A percentile compares a stretch with the other conserved stretches of the same genome.
Conservation (phyloP, 495 filamentous ascomycete genomes). For the Penicillium pancosmium region DNA sequence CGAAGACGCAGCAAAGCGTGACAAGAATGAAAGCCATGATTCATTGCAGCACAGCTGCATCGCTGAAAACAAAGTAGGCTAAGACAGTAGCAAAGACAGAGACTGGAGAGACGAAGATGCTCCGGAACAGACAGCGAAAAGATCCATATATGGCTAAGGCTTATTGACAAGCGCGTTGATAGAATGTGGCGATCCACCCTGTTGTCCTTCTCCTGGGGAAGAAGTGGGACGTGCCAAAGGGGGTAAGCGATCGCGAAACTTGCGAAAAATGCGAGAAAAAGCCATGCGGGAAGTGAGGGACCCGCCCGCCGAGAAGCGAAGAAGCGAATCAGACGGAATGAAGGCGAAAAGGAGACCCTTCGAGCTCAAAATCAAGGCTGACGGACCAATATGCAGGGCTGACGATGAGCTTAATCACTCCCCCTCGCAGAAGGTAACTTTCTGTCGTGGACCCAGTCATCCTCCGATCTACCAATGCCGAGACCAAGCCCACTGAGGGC, state of each 20-base stretch:
- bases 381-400: slow-evolving; percentile 16
- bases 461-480: slow-evolving; percentile 2
- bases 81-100: background rate
- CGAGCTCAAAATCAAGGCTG: background rate
- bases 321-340: slow-evolving; percentile 1
- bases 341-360: slow-evolving; percentile 2
- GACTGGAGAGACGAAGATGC: slow-evolving; percentile 4
- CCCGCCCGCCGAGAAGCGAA: background rate
- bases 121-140: background rate
- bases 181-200: slow-evolving; percentile 25
- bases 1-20: slow-evolving; percentile 52
- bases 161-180: slow-evolving; percentile 11
- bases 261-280: slow-evolving; percentile 10
- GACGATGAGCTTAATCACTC: slow-evolving; percentile 18
- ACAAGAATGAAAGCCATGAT: slow-evolving; percentile 43
- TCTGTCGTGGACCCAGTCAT: slow-evolving; percentile 2
- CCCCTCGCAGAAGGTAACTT: slow-evolving; percentile 4
- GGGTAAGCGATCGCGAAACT: slow-evolving; percentile 18
- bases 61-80: background rate
- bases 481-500: background rate
- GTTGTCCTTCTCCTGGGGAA: slow-evolving; percentile 7
- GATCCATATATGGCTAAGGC: slow-evolving; percentile 12
- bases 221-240: slow-evolving; percentile 28
- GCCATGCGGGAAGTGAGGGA: slow-evolving; percentile 28
- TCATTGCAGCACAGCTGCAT: slow-evolving; percentile 20